Conservation (phyloP, 2,329 filamentous ascomycete genomes). For the Apiospora kogelbergensis region DNA sequence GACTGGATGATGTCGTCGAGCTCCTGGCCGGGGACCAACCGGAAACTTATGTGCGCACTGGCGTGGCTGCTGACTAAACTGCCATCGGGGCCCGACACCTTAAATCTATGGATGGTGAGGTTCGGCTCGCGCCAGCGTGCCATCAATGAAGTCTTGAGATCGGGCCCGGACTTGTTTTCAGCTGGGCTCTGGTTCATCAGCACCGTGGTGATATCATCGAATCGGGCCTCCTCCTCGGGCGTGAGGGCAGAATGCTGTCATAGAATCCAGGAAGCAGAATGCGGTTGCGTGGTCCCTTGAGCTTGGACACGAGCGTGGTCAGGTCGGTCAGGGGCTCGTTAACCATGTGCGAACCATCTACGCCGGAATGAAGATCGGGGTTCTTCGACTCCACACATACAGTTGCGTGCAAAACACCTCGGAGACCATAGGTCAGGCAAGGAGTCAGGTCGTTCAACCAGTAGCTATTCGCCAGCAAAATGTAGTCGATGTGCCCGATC, state of each 20-base stretch:
- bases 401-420: slow-evolving; percentile 91
- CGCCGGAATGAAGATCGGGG: slow-evolving; percentile 90
- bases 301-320: slow-evolving; percentile 75
- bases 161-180: slow-evolving; percentile 55
- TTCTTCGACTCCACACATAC: slow-evolving; percentile 82
- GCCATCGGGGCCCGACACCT: slow-evolving; percentile 87
- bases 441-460: slow-evolving; percentile 97
- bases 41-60: slow-evolving; percentile 83
- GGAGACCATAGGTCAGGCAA: slow-evolving; percentile 89
- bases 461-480: slow-evolving; percentile 94
- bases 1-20: slow-evolving; percentile 71
- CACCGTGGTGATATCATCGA: slow-evolving; percentile 79
- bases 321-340: slow-evolving; percentile 93
- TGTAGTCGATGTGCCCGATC: slow-evolving; percentile 91
- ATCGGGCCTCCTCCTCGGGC: slow-evolving; percentile 73
- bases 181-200: slow-evolving; percentile 69
- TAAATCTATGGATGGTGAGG: slow-evolving; percentile 88
- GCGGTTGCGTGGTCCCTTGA: slow-evolving; percentile 78
- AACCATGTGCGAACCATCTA: slow-evolving; percentile 89
- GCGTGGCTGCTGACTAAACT: slow-evolving; percentile 90
- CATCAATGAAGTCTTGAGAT: slow-evolving; percentile 84
- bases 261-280: slow-evolving; percentile 89
- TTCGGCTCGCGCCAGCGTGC: slow-evolving; percentile 94
- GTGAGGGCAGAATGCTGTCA: slow-evolving; percentile 78
- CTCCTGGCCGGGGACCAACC: slow-evolving; percentile 91